Base-by-base conservation (phyloP, 2,329 filamentous ascomycete genomes). In the Claviceps digitariae region DNA sequence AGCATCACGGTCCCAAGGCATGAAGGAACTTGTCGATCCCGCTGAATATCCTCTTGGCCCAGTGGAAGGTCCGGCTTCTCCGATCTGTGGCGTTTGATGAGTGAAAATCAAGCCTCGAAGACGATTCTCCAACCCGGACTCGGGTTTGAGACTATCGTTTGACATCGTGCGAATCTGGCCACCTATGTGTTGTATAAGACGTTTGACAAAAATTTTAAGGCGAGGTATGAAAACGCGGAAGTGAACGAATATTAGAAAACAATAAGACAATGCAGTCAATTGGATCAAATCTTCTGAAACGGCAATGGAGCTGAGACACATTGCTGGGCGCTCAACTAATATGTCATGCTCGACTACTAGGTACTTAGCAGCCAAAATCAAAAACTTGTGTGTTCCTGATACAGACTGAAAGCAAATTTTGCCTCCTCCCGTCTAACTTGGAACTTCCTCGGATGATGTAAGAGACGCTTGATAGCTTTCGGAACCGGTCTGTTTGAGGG, bases 21-120 rank as follows among this genome's bases (percentile, higher is more conserved):
- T 38, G 45, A 29, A 27, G 31, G 12, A 27, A 15, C 21, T 29
- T 3, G n/a, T 4, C 17, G 40, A 7, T 51, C 27, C 25, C n/a
- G 29, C 29, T 2, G 9, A 23, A 13, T 45, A 15, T 25, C 25
- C 40, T 38, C 17, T 17, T 13, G 15, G 36, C 21, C 13, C 29
- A 20, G 21, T 21, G 27, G 5, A 38, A 9, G 20, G 13, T 12
- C 17, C 40, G 27, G 8, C 29, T 51, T 20, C 13, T 27, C 31
- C 41, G 9, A n/a, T 51, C 20, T 36, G 41, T 27, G 41, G 29
- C n/a, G 54, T 25, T 45, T 41, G 67, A 61, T 80, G 79, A 57
- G 70, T 74, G 50, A 86, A 69, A 31, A 83, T 83, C 64, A 86
- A 74, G 55, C 69, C 72, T 47, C 80, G 76, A 41, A 86, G 67